Percentiles rank a stretch among this genome's conserved stretches.
Conservation (phyloP, 305 asterid genomes). For the Rubia occidens region DNA sequence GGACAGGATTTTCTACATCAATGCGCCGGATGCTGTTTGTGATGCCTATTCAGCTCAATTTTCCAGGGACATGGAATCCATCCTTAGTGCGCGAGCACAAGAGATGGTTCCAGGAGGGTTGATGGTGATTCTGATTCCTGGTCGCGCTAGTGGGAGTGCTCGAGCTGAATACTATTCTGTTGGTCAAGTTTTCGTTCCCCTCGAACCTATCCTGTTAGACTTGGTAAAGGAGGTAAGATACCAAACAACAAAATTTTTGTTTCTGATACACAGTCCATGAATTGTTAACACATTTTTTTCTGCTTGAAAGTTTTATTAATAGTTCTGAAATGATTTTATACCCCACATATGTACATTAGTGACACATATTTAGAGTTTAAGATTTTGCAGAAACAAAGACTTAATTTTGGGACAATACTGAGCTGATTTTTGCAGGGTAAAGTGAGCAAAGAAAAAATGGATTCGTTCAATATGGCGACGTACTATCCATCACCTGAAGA, state of each 20-base stretch:
- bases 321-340: no score
- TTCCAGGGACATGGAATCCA: constrained; percentile 7
- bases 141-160: neutral
- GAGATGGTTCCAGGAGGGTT: constrained; percentile 5
- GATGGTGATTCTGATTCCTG: constrained; percentile 14
- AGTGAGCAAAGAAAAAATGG: constrained; percentile 5
- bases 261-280: neutral
- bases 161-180: constrained; percentile 6
- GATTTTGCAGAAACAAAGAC: neutral
- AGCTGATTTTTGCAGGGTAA: constrained; percentile 9
- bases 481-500: constrained; percentile 9
- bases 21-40: constrained; percentile 5
- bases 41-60: constrained; percentile 9
- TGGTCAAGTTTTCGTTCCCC: neutral
- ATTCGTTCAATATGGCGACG: neutral
- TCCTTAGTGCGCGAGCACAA: constrained; percentile 2
- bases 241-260: neutral
- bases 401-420: neutral
- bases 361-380: no score
- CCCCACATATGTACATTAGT: no score
- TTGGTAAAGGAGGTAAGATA: neutral
- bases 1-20: constrained; percentile 4
- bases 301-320: no score
- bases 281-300: no score
- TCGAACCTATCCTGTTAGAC: constrained; percentile 9